Evolutionary conservation across 2,329 filamentous ascomycete genomes (phyloP).

Genomic region (Ceratocystis lukuohia): DNA sequence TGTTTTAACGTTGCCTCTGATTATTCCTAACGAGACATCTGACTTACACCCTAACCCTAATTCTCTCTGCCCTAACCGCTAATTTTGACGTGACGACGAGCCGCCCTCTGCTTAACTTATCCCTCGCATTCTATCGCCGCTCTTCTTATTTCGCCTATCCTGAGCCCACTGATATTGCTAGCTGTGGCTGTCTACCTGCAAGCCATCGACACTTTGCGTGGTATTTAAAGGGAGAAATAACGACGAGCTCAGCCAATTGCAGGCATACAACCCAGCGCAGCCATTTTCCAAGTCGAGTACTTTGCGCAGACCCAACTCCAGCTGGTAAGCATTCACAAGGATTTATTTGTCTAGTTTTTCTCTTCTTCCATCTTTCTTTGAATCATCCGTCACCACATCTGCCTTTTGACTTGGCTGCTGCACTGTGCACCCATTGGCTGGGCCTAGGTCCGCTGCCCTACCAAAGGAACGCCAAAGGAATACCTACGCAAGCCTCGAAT

Average conservation of each 20-base stretch:
- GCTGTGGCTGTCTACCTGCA: too few relatives aligned
- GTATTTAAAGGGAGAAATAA: too few relatives aligned
- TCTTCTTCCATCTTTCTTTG: not conserved
- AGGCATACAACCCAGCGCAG: too few relatives aligned
- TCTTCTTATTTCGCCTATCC: too few relatives aligned
- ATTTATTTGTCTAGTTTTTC: not conserved
- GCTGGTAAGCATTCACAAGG: not conserved
- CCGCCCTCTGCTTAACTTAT: not conserved
- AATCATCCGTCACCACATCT: not conserved
- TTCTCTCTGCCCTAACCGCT: not conserved
- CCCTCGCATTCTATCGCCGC: not conserved
- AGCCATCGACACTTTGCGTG: too few relatives aligned
- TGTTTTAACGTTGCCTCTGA: not conserved
- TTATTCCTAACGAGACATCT: not conserved
- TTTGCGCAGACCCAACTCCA: too few relatives aligned
- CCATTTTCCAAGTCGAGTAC: too few relatives aligned
- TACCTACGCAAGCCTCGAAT: not conserved
- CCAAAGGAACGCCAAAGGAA: conserved; percentile 2
- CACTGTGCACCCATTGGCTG: not conserved
- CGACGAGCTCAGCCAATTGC: too few relatives aligned
- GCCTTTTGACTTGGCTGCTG: not conserved
- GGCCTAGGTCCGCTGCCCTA: not conserved
- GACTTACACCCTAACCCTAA: not conserved
- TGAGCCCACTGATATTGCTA: too few relatives aligned
- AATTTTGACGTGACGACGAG: too few relatives aligned